Base-by-base conservation (phyloP, 169 alveolate genomes). In the Plasmodium knowlesi region DNA sequence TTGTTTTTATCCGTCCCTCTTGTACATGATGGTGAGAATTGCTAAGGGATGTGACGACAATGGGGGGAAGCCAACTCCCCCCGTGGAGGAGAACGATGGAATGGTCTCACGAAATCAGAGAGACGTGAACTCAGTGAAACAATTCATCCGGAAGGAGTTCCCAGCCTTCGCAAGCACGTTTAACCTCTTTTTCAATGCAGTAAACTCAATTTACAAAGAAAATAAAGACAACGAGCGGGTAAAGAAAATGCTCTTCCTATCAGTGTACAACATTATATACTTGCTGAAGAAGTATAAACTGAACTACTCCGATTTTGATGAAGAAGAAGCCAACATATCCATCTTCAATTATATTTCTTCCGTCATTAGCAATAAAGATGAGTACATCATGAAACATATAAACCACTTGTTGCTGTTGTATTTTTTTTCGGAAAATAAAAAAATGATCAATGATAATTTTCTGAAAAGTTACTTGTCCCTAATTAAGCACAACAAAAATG, bases 181-280 rank as follows among this genome's bases (percentile, higher is more conserved):
- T 34, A 61, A 19, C 30, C 28, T 28, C 39, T 89, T 89, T 53
- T 89, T 89, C 30, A 39, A 25, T 3, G 57, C 28, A 8, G 22
- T 89, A 5, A 80, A 67, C 72, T 14, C 12, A 57, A 50, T 89
- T 10, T 89, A 89, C 54, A 80, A 81, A 80, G 74, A 78, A 61
- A 79, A n/a, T 70, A 89, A 78, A 37, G 84, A 89, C 16, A 41
- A 89, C 72, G 81, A 79, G 72, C 61, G 90, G 46, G 12, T 89
- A 43, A 79, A 50, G 67, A 89, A 81, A 34, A 78, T 70, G 72
- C n/a, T 89, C 50, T 89, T 67, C 54, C 37, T 89, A 30, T 41
- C 91, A 6, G 53, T 80, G 30, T 89, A 57, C 83, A 89, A 89
- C 43, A 89, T 89, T 16, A 89, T 89, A 54, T 89, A 89, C 53